Conservation (phyloP, 139 green algal genomes). For the Closterium sp. region DNA sequence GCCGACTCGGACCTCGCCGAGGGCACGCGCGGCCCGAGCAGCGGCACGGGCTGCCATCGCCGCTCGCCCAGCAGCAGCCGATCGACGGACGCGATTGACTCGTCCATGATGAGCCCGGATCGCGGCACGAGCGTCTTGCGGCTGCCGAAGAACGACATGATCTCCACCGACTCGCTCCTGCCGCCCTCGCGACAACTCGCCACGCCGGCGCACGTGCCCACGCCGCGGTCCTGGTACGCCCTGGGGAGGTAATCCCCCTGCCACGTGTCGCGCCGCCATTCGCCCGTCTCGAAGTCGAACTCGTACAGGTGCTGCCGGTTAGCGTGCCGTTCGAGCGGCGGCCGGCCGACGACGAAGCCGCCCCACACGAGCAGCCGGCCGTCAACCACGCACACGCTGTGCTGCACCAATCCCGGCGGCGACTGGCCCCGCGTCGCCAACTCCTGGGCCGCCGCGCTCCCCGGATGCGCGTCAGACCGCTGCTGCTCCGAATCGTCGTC, state of each 20-base stretch:
- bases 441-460: background rate
- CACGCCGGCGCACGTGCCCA: background rate
- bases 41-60: background rate
- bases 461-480: background rate
- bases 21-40: background rate
- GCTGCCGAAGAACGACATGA: background rate
- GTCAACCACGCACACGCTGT: background rate
- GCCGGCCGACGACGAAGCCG: background rate
- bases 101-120: constrained; percentile 10
- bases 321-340: background rate
- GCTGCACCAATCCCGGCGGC: background rate
- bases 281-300: background rate
- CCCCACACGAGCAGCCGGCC: background rate
- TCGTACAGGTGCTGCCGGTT: background rate
- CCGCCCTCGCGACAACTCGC: background rate
- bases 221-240: constrained; percentile 3
- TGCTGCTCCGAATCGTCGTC: background rate
- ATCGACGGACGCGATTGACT: background rate
- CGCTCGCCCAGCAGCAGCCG: background rate
- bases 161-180: background rate
- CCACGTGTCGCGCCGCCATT: background rate
- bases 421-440: background rate
- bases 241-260: background rate
- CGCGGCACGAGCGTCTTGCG: background rate
- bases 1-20: background rate